A percentile compares a stretch with the other conserved stretches of the same genome.
These are phyloP conservation scores for Pseudozyma tsukubaensis DNA, from an alignment of 1,284 basidiomycete genomes.

Conservation along the genomic window DNA sequence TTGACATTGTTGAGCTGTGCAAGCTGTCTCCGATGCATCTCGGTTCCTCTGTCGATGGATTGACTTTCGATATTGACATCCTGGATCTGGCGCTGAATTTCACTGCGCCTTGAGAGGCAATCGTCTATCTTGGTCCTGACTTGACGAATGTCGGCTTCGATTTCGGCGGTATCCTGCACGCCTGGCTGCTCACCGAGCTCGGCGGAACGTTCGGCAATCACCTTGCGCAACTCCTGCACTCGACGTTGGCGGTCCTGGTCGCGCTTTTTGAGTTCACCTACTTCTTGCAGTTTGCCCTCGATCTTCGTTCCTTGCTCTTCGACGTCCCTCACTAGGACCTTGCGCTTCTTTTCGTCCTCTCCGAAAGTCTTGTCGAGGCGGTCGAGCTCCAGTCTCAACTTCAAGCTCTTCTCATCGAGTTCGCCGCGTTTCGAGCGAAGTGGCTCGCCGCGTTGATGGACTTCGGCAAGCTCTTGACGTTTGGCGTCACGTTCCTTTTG, in stretches of 20 bases:
- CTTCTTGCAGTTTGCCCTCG: constrained; percentile 30
- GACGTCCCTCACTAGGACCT: constrained; percentile 22
- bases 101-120: constrained; percentile 27
- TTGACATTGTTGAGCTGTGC: constrained; percentile 55
- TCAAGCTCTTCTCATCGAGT: constrained; percentile 38
- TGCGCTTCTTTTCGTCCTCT: constrained; percentile 37
- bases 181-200: constrained; percentile 38
- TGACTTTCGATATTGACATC: constrained; percentile 39
- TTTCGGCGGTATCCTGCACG: constrained; percentile 28
- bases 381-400: constrained; percentile 41
- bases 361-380: constrained; percentile 20
- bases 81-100: constrained; percentile 34
- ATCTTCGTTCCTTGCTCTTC: constrained; percentile 44
- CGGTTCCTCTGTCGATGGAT: constrained; percentile 20
- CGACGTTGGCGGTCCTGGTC: constrained; percentile 46
- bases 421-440: constrained; percentile 32
- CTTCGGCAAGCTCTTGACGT: constrained; percentile 31
- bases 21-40: constrained; percentile 34
- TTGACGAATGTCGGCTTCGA: constrained; percentile 45
- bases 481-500: constrained; percentile 31
- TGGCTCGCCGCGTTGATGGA: constrained; percentile 25
- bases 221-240: constrained; percentile 36
- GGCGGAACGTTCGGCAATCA: constrained; percentile 42
- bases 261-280: constrained; percentile 33
- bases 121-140: constrained; percentile 34